These are phyloP conservation scores for Penicillium sp. DNA, from an alignment of 2,329 filamentous ascomycete species.

Conservation along the genomic window DNA sequence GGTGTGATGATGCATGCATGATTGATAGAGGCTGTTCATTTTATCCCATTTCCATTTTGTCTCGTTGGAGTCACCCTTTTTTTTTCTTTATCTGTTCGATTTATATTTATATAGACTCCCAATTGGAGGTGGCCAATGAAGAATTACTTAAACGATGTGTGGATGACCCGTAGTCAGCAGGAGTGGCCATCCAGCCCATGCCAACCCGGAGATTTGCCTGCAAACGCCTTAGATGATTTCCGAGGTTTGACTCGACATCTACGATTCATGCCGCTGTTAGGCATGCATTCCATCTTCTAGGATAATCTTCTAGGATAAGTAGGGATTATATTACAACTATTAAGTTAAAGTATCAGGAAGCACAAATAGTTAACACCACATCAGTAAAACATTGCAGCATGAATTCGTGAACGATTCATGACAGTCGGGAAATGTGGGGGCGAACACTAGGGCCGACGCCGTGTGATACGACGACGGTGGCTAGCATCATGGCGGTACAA, in stretches of 20 bases:
- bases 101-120: slow-evolving; percentile 16
- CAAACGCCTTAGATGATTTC: background rate
- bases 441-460: background rate
- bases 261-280: background rate
- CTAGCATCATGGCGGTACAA: background rate
- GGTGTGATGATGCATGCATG: slow-evolving; percentile 28
- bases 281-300: background rate
- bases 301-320: background rate
- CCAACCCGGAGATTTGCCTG: background rate
- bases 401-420: slow-evolving; percentile 14
- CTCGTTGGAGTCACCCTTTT: slow-evolving; percentile 19
- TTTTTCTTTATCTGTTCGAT: slow-evolving; percentile 11
- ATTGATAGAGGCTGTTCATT: slow-evolving; percentile 26
- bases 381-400: slow-evolving; percentile 6
- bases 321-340: slow-evolving; percentile 25
- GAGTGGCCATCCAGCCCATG: background rate
- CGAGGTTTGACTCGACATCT: background rate
- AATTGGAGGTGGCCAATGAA: slow-evolving; percentile 17
- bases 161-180: background rate
- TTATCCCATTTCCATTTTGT: slow-evolving; percentile 17
- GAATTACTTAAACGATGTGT: slow-evolving; percentile 8
- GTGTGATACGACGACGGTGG: background rate
- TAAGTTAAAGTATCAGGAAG: slow-evolving; percentile 6
- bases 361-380: slow-evolving; percentile 1
- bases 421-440: background rate